Percentiles rank a stretch among this genome's conserved stretches.
These are phyloP conservation scores for Neurospora sp. DNA, from an alignment of 495 filamentous ascomycete genomes.

Conservation along the genomic window DNA sequence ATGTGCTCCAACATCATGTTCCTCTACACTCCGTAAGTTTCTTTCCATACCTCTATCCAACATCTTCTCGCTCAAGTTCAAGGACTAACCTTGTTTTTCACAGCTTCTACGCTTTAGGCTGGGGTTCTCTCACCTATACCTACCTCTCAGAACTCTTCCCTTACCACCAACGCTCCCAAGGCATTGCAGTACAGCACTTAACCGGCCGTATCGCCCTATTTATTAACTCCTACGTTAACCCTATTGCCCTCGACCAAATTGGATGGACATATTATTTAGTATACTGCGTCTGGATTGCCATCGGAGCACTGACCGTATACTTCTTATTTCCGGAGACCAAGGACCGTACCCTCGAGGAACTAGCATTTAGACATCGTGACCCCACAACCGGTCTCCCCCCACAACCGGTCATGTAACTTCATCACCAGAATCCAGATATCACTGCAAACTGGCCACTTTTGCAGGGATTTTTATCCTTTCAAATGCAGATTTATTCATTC, in stretches of 20 bases:
- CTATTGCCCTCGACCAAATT: constrained; percentile 46
- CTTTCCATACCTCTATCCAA: too few relatives aligned
- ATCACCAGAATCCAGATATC: too few relatives aligned
- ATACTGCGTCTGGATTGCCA: constrained; percentile 48
- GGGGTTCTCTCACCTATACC: constrained; percentile 51
- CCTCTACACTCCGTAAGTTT: constrained; percentile 40
- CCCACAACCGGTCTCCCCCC: too few relatives aligned
- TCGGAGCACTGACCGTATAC: constrained; percentile 46
- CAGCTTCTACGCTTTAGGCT: constrained; percentile 49
- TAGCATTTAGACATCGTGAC: too few relatives aligned
- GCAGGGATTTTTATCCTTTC: too few relatives aligned
- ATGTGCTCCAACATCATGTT: too few relatives aligned
- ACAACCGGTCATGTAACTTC: too few relatives aligned
- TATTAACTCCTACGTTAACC: constrained; percentile 53
- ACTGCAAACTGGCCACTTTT: too few relatives aligned
- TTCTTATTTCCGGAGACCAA: constrained; percentile 53
- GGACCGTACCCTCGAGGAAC: constrained; percentile 41
- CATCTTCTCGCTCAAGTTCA: neutral
- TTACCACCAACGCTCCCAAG: constrained; percentile 45
- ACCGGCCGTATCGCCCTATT: constrained; percentile 41
- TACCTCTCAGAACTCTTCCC: constrained; percentile 52
- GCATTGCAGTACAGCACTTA: constrained; percentile 49
- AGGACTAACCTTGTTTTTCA: neutral
- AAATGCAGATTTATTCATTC: too few relatives aligned
- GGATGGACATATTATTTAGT: constrained; percentile 56